Evolutionary conservation across 139 green algal genomes (phyloP).

Genomic region (Coccomyxa sp.): DNA sequence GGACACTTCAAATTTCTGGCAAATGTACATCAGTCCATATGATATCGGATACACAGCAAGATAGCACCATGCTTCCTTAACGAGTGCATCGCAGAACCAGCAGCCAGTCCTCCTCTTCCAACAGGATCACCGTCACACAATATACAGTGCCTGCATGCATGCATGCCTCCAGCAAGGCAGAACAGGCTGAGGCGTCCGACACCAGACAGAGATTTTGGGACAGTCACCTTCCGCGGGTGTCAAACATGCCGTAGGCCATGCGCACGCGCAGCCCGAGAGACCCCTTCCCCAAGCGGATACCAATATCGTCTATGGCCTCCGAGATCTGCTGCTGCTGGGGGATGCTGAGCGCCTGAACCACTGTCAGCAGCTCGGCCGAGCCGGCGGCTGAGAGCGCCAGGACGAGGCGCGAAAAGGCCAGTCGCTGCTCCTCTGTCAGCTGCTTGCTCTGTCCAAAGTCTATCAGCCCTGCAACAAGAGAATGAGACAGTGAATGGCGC

Average conservation of each 20-base stretch:
- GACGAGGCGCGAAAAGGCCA: constrained; percentile 69
- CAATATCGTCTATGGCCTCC: constrained; percentile 5
- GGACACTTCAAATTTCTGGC: background rate
- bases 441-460: constrained; percentile 95
- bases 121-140: background rate
- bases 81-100: no score
- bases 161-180: background rate
- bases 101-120: no score
- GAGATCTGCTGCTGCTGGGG: constrained; percentile 3
- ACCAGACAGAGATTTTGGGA: background rate
- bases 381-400: constrained; percentile 48
- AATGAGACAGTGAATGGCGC: background rate
- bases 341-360: background rate
- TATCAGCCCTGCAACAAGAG: constrained; percentile 56
- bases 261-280: constrained; percentile 29
- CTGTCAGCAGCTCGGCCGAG: background rate
- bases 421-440: constrained; percentile 57
- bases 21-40: background rate
- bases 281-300: background rate
- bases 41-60: no score
- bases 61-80: no score
- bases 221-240: constrained; percentile 67
- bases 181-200: background rate
- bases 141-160: background rate
- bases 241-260: constrained; percentile 92